phyloP scores from a whole-genome alignment of 1,284 basidiomycete species.

The Marasmius tenuissimus region DNA sequence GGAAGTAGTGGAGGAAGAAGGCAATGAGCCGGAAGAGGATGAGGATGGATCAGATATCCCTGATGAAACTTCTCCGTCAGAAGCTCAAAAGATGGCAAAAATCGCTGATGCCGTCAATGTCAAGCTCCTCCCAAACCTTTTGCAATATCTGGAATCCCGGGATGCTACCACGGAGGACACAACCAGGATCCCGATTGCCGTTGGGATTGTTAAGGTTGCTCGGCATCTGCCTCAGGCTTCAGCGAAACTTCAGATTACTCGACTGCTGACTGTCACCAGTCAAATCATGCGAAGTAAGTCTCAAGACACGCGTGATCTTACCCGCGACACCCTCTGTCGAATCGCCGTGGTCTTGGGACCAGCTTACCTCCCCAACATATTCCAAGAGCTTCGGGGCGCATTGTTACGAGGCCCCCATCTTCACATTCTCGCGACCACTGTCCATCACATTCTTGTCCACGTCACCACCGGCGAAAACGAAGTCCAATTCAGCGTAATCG shows the following conservation, averaged over 20 bases:
- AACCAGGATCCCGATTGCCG: constrained; percentile 84
- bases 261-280: constrained; percentile 82
- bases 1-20: constrained; percentile 26
- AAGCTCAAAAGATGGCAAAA: constrained; percentile 31
- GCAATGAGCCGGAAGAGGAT: constrained; percentile 29
- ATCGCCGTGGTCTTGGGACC: constrained; percentile 80
- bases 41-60: constrained; percentile 25
- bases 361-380: constrained; percentile 68
- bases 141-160: constrained; percentile 79
- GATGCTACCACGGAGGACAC: constrained; percentile 83
- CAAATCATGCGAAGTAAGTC: constrained; percentile 91
- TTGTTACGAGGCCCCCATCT: constrained; percentile 92
- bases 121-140: constrained; percentile 75
- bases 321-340: constrained; percentile 82
- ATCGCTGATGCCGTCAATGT: constrained; percentile 80
- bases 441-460: constrained; percentile 82
- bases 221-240: constrained; percentile 74
- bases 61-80: constrained; percentile 14
- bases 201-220: constrained; percentile 88
- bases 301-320: constrained; percentile 91
- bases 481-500: constrained; percentile 61
- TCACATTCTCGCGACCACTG: constrained; percentile 87
- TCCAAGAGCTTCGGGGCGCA: constrained; percentile 83
- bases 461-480: constrained; percentile 66
- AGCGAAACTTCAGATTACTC: constrained; percentile 74